Evolutionary conservation across 129 eudicot genomes (phyloP), one percentile per base, ranked within the genome.

Genomic region (Lonicera japonica): DNA sequence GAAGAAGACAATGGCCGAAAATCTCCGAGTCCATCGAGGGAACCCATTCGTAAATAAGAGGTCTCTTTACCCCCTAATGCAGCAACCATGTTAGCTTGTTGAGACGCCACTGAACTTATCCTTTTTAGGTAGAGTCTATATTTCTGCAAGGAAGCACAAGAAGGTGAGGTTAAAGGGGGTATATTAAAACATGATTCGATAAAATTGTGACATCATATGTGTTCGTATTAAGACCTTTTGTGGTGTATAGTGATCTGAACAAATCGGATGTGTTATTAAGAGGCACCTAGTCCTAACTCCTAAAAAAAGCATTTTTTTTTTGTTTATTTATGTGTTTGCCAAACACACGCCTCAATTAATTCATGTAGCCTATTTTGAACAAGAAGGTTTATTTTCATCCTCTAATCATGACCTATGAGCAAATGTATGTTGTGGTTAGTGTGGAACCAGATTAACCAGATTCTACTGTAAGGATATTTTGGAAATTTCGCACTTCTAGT

Each of bases 121-220:
- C 96, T 72, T 82, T 82, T 88, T 67, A 88, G 73, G 78, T 82
- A 88, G 63, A 88, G 94, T 56, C 96, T 60, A 61, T 88, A 88
- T 71, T 88, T 88, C 96, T 88, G 87, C 67, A 72, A 50, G n/a
- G 16, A 17, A 17, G 21, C 16, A 17, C 21, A 50, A 15, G 55
- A n/a, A 50, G 20, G 36, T 1, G 15, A 43, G 1, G 50, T n/a
- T 17, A 3, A 50, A 50, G 8, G 7, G 19, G 13, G 54, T 15
- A 50, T n/a, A 50, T 50, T 1, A 50, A 5, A 5, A 50, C 17
- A 50, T 14, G n/a, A 15, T 50, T 50, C 18, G 16, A 50, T 50
- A 50, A 50, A 14, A 16, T 50, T 50, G 55, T 17, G 55, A 17
- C 21, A 4, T 17, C n/a, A 10, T 8, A 43, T 2, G 2, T 29